Evolutionary conservation across 352 stramenopile genomes (phyloP), one percentile per base, ranked within the genome.

Genomic region (Phytophthora vignae): DNA sequence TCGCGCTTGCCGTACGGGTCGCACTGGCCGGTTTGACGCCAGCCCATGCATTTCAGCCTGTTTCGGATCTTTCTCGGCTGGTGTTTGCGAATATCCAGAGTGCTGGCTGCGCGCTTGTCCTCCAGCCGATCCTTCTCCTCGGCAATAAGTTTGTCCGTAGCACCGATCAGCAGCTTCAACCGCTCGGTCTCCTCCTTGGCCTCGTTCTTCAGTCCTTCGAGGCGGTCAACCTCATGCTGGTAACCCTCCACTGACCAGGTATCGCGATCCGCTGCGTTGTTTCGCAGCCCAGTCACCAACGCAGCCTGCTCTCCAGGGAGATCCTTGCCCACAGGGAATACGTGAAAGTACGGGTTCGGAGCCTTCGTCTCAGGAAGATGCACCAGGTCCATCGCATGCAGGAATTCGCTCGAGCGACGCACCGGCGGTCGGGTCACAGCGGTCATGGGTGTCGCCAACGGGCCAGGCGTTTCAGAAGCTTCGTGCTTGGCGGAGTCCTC

Each of bases 11-110:
- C 85, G 46, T 73, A 77, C 4, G 82, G 76, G 33, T 67, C 72
- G 54, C 88, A 93, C 27, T 67, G 69, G 1, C 60, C 60, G 4
- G 85, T 92, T 22, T 88, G 83, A 17, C 83, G 82, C 85, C 88
- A 95, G 9, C 83, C 84, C 50, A 93, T 63, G 49, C 88, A 93
- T 49, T 80, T 63, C 33, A 95, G 60, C 11, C 74, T 77, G 6
- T 66, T 73, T 19, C 72, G 76, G 17, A 87, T 71, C 55, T 66
- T 71, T 11, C 58, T 67, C n/a, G 72, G 72, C 65, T 74, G 58
- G 6, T 80, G 61, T 17, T 71, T 44, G 19, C 71, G 77, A 40
- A 85, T 69, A 57, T 87, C 77, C 6, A 87, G 25, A 3, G 78
- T 73, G n/a, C 59, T 72, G 7, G 50, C 58, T 8, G 78, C 70